phyloP scores from a whole-genome alignment of 2,329 filamentous ascomycete species.

The Didymellaceae sp. region DNA sequence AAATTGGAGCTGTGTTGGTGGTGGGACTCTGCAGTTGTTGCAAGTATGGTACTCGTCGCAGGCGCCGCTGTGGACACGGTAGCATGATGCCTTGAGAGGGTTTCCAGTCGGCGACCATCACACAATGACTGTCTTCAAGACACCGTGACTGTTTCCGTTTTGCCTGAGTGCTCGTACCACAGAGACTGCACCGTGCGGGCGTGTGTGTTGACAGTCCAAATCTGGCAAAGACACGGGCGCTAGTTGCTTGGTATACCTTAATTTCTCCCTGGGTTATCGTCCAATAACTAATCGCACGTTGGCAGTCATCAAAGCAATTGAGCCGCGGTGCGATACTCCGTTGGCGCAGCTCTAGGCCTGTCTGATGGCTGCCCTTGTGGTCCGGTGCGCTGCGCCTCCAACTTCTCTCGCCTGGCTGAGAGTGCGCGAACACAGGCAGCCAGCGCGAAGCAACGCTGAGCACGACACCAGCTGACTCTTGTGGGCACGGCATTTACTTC shows the following conservation, averaged over 20 bases:
- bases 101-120: too few relatives aligned
- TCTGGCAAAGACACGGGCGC: constrained; percentile 25
- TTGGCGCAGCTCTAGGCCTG: constrained; percentile 25
- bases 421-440: too few relatives aligned
- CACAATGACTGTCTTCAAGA: too few relatives aligned
- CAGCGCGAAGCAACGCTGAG: background rate
- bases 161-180: background rate
- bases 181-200: background rate
- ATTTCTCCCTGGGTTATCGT: constrained; percentile 23
- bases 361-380: background rate
- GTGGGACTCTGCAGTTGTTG: too few relatives aligned
- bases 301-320: constrained; percentile 3
- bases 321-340: constrained; percentile 20
- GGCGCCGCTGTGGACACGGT: too few relatives aligned
- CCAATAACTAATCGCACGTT: constrained; percentile 3
- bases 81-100: too few relatives aligned
- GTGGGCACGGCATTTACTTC: background rate
- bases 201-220: constrained; percentile 18
- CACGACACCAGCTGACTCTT: background rate
- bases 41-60: too few relatives aligned
- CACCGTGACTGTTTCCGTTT: too few relatives aligned
- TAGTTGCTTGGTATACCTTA: constrained; percentile 47
- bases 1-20: background rate
- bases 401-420: background rate
- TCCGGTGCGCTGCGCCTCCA: constrained; percentile 10